phyloP scores from a whole-genome alignment of 345 rosid genomes.

The Syzygium jambos region DNA sequence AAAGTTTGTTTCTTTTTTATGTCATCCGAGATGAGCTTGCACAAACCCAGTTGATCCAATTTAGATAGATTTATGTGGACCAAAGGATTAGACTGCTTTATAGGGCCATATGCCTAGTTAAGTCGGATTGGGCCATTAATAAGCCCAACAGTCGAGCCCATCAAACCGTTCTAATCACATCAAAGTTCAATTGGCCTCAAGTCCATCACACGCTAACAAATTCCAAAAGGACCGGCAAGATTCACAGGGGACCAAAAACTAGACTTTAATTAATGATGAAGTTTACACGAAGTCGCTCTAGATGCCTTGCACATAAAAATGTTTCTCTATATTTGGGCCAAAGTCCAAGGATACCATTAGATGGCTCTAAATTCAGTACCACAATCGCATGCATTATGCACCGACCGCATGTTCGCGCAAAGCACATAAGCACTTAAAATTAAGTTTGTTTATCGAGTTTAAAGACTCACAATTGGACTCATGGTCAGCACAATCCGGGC shows the following conservation, averaged over 20 bases:
- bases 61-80: neutral
- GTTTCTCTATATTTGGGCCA: neutral
- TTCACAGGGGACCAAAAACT: neutral
- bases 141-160: neutral
- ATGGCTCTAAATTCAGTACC: neutral
- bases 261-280: neutral
- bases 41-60: neutral
- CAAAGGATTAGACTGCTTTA: neutral
- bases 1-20: neutral
- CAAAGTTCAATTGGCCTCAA: neutral
- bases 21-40: neutral
- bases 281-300: neutral
- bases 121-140: neutral
- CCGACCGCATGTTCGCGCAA: neutral
- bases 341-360: neutral
- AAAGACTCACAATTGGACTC: neutral
- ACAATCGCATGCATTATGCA: neutral
- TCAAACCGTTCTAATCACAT: neutral
- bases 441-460: neutral
- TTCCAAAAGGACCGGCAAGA: neutral
- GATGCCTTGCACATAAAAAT: neutral
- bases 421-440: neutral
- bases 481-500: rapidly evolving
- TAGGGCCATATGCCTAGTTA: neutral
- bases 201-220: neutral